A percentile compares a stretch with the other conserved stretches of the same genome.
phyloP scores from a whole-genome alignment of 2,329 filamentous ascomycete species.

The Plenodomus tracheiphilus region DNA sequence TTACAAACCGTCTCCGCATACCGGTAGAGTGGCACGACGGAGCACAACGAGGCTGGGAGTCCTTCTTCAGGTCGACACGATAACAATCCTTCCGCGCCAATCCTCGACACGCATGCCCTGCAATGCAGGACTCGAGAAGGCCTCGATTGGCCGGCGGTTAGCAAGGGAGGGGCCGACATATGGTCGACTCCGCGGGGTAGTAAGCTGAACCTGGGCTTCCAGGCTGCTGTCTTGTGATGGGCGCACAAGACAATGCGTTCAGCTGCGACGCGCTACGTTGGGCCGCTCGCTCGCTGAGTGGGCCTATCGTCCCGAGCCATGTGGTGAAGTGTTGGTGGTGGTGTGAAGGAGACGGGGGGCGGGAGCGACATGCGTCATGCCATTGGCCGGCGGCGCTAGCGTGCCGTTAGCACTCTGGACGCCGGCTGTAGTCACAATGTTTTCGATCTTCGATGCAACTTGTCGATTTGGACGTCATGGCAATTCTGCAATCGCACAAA shows the following conservation, averaged over 20 bases:
- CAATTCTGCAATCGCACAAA: slow-evolving; percentile 5
- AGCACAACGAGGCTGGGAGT: slow-evolving; percentile 4
- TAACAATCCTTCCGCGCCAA: too few relatives aligned
- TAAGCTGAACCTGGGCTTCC: neutral
- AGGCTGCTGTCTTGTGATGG: neutral
- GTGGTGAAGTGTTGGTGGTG: slow-evolving; percentile 16
- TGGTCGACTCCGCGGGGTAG: neutral
- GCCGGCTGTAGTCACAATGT: slow-evolving; percentile 12
- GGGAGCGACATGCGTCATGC: slow-evolving; percentile 7
- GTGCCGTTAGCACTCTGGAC: slow-evolving; percentile 8
- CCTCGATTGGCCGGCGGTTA: neutral
- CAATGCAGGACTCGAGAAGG: neutral
- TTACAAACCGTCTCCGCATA: slow-evolving; percentile 6
- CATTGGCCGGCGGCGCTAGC: slow-evolving; percentile 16
- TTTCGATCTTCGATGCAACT: slow-evolving; percentile 21
- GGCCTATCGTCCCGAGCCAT: slow-evolving; percentile 20
- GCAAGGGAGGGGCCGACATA: neutral
- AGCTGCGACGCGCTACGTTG: neutral
- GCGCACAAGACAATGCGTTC: neutral
- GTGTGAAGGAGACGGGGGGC: slow-evolving; percentile 9
- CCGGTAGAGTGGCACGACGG: slow-evolving; percentile 5
- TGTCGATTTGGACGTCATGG: slow-evolving; percentile 11
- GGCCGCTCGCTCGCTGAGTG: slow-evolving; percentile 1
- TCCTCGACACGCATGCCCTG: too few relatives aligned
- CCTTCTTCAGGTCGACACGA: too few relatives aligned